phyloP scores from a whole-genome alignment of 148 eudicot species.

The Fagopyrum homotropicum region DNA sequence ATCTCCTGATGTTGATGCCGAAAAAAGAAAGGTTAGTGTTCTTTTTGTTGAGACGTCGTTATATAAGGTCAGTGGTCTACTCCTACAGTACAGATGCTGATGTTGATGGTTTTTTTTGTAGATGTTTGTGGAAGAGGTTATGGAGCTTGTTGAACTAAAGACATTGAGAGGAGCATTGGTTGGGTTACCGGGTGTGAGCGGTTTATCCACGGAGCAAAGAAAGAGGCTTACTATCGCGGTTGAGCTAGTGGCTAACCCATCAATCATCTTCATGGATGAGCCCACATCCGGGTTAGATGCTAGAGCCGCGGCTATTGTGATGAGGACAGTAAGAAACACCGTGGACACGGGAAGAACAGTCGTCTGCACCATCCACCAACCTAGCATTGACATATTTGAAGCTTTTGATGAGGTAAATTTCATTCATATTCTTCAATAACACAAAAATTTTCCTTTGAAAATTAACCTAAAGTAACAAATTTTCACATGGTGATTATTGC shows the following conservation, averaged over 20 bases:
- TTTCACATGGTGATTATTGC: neutral
- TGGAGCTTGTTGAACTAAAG: conserved; percentile 48
- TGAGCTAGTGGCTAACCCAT: conserved; percentile 67
- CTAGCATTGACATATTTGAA: conserved; percentile 61
- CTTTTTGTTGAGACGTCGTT: neutral
- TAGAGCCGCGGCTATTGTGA: conserved; percentile 69
- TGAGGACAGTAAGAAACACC: conserved; percentile 53
- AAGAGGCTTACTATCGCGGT: conserved; percentile 69
- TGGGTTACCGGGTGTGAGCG: conserved; percentile 46
- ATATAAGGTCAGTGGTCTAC: no score
- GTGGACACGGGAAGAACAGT: conserved; percentile 53
- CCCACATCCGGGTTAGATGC: conserved; percentile 77
- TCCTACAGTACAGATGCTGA: no score
- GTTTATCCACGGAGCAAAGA: conserved; percentile 63
- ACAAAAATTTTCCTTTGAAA: neutral
- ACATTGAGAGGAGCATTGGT: conserved; percentile 38
- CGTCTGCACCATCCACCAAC: conserved; percentile 69
- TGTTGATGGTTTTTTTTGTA: conserved; percentile 4
- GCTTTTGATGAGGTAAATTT: conserved; percentile 58
- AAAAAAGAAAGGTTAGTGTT: conserved; percentile 44
- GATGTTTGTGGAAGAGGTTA: conserved; percentile 52
- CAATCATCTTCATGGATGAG: conserved; percentile 67
- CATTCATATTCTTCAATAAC: neutral
- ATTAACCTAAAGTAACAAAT: neutral
- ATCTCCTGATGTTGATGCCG: conserved; percentile 43